Percentiles rank a stretch among this genome's conserved stretches.
Evolutionary conservation across 805 yeast species (phyloP).

Genomic region (Candida dajiaensis): DNA sequence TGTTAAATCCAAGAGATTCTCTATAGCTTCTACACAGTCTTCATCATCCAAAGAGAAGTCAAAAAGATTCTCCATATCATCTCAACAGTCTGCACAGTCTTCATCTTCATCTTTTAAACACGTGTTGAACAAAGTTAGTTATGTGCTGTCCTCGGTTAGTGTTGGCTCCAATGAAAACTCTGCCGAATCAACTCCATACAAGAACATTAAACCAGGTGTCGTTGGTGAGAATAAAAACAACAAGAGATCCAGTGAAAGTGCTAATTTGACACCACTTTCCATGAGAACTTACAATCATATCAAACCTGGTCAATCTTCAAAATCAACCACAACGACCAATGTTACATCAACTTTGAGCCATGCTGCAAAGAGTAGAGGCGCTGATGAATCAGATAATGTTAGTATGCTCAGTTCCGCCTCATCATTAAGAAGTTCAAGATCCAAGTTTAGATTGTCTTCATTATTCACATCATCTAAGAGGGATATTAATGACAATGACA

Average conservation of each 20-base stretch:
- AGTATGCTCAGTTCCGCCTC: constrained; percentile 17
- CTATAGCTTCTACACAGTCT: constrained; percentile 8
- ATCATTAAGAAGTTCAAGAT: constrained; percentile 20
- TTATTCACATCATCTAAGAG: constrained; percentile 19
- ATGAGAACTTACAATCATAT: neutral
- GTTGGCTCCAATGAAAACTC: constrained; percentile 16
- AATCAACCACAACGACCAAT: neutral
- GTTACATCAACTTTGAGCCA: constrained; percentile 4
- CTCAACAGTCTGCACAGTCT: constrained; percentile 14
- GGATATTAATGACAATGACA: constrained; percentile 10
- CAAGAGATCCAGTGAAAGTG: constrained; percentile 7
- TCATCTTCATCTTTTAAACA: constrained; percentile 19
- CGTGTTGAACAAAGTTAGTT: constrained; percentile 19
- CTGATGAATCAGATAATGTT: constrained; percentile 12
- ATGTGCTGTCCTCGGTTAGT: constrained; percentile 20
- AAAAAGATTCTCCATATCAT: constrained; percentile 20
- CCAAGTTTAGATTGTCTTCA: constrained; percentile 23
- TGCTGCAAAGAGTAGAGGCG: constrained; percentile 5
- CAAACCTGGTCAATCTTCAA: constrained; percentile 1
- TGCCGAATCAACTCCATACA: constrained; percentile 18
- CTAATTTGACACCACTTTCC: constrained; percentile 7
- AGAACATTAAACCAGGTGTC: constrained; percentile 17
- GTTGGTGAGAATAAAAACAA: constrained; percentile 15
- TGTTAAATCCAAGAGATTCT: constrained; percentile 6
- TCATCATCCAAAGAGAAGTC: constrained; percentile 7